Base-by-base conservation (phyloP, 2,329 filamentous ascomycete species). In the Colletotrichum trifolii region DNA sequence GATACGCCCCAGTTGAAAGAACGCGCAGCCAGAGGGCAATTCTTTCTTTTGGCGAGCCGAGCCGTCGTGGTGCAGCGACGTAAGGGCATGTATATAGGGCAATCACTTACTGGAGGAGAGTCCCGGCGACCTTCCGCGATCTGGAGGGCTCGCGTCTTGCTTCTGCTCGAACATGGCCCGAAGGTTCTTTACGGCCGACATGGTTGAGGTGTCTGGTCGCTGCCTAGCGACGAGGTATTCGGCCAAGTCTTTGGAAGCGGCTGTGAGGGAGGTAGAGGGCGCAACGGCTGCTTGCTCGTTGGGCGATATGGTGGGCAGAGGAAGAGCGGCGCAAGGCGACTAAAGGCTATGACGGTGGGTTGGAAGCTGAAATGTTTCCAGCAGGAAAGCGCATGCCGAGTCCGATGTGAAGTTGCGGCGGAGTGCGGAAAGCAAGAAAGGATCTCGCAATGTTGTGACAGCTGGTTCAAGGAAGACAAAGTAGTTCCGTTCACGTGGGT, bases 91-190 rank as follows among this genome's bases (percentile, higher is more conserved):
- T 8, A 76, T 3, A 12, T 8, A 17, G 48, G 13, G 34, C n/a
- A 25, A n/a, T 8, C 9, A 65, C 62, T 62, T 78, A 86, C 83
- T 75, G 66, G 78, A 77, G 68, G 75, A 78, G 67, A 78, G 77
- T 68, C 83, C 87, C 58, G 90, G 90, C 63, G 89, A 91, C 76
- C 91, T 85, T 67, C 91, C 91, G 80, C 91, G 84, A 68, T 91
- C 89, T 13, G 89, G 87, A 69, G 88, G 85, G 71, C 86, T 89
- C 63, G 83, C 81, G 70, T 87, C 86, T 75, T 85, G 87, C 78
- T 88, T 91, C 75, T 88, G 87, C 82, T 94, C 91, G 76, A 94
- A 94, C 85, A 92, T 93, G 73, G 91, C 91, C 72, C 90, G 85
- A 70, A 94, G 87, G 79, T 91, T 92, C 80, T 85, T 89, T 73